Evolutionary conservation across 768 basidiomycete genomes (phyloP).

Genomic region (Collybiopsis luxurians): DNA sequence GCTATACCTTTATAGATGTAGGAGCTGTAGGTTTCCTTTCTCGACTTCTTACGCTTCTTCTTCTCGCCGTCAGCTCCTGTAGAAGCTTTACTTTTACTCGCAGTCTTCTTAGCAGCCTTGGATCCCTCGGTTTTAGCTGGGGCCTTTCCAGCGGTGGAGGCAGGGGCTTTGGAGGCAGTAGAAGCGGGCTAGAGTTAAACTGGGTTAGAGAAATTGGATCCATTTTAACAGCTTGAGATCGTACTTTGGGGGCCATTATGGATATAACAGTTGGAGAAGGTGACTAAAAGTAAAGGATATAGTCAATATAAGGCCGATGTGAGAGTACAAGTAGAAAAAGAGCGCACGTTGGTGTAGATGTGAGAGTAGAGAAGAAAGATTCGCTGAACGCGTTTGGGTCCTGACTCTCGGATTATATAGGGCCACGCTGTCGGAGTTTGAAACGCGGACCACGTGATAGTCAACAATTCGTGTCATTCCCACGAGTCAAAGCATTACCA

Average conservation of each 20-base stretch:
- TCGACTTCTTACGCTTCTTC: conserved; percentile 78
- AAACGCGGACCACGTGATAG: too few relatives aligned
- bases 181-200: conserved; percentile 50
- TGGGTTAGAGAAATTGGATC: background rate
- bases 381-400: background rate
- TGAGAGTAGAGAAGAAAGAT: background rate
- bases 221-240: background rate
- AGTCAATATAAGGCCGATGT: too few relatives aligned
- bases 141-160: conserved; percentile 60
- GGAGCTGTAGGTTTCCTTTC: conserved; percentile 82
- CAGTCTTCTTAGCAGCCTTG: conserved; percentile 61
- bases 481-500: too few relatives aligned
- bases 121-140: conserved; percentile 45
- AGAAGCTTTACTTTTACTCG: conserved; percentile 47
- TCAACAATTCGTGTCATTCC: too few relatives aligned
- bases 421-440: too few relatives aligned
- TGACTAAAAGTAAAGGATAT: too few relatives aligned
- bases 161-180: conserved; percentile 71
- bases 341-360: background rate
- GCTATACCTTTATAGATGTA: conserved; percentile 87
- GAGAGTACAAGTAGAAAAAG: too few relatives aligned
- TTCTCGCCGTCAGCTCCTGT: conserved; percentile 59
- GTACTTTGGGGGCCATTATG: conserved; percentile 9
- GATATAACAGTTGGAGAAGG: too few relatives aligned
- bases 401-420: too few relatives aligned